Conservation (phyloP, 352 stramenopile species). For the Phytophthora crassamura region DNA sequence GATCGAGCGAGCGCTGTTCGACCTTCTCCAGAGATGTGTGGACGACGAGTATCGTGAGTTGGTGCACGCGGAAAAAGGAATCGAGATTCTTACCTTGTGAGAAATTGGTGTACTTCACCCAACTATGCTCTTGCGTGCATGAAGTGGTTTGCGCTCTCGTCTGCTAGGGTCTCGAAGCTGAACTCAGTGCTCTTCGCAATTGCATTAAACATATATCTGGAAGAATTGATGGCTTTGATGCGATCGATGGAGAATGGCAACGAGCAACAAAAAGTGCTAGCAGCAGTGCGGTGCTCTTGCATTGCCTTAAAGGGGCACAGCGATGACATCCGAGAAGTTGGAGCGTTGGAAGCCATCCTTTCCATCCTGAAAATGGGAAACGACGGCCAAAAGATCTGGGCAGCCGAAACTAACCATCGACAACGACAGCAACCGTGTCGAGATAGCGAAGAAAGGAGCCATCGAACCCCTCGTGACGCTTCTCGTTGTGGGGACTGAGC, state of each 20-base stretch:
- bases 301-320: neutral
- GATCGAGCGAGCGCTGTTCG: no score
- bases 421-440: neutral
- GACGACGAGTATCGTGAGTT: no score
- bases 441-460: neutral
- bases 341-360: neutral
- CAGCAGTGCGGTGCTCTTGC: neutral
- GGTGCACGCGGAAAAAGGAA: no score
- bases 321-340: neutral
- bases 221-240: no score
- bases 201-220: no score
- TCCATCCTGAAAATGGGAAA: neutral
- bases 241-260: neutral
- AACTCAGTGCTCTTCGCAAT: no score
- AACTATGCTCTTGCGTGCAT: no score
- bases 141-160: no score
- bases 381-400: conserved; percentile 5
- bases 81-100: no score
- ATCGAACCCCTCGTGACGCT: conserved; percentile 3
- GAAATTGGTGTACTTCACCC: no score
- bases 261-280: conserved; percentile 3
- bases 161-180: no score
- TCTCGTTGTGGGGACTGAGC: neutral
- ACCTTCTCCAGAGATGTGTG: no score
- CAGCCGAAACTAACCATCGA: neutral